Conservation (phyloP, 345 rosid genomes). For the Eucalyptus caleyi region DNA sequence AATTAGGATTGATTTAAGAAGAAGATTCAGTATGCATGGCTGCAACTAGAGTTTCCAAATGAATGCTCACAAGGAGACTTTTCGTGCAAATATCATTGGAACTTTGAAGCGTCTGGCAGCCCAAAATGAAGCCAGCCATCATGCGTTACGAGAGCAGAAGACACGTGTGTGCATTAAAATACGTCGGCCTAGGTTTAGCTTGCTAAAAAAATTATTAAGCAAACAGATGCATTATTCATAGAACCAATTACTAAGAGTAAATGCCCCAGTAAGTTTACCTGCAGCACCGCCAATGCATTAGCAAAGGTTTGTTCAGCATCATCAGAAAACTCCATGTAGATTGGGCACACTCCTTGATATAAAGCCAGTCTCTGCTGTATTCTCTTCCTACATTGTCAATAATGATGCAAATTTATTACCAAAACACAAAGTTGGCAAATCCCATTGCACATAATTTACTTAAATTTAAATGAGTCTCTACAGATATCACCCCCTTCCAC, state of each 20-base stretch:
- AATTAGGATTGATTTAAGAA: neutral
- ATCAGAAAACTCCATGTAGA: slow-evolving; percentile 82
- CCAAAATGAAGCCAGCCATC: neutral
- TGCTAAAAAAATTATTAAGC: neutral
- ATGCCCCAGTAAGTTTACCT: slow-evolving; percentile 24
- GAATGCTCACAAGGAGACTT: neutral
- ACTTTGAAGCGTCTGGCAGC: neutral
- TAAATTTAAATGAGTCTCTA: neutral
- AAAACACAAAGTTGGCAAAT: neutral
- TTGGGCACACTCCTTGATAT: slow-evolving; percentile 94
- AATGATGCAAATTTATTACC: neutral
- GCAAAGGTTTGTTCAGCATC: slow-evolving; percentile 89
- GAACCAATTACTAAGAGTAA: neutral
- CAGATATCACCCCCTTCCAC: neutral
- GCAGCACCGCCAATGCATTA: slow-evolving; percentile 57
- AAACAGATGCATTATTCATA: neutral
- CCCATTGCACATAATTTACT: neutral
- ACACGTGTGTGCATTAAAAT: neutral
- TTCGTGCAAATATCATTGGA: neutral
- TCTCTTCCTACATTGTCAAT: slow-evolving; percentile 48
- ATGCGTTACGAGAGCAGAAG: neutral
- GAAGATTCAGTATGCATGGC: neutral
- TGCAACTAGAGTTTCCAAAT: neutral
- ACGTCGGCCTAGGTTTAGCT: neutral
- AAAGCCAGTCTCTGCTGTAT: slow-evolving; percentile 82